These are phyloP conservation scores for Colletotrichum simmondsii DNA, from an alignment of 2,329 filamentous ascomycete species.

Conservation along the genomic window DNA sequence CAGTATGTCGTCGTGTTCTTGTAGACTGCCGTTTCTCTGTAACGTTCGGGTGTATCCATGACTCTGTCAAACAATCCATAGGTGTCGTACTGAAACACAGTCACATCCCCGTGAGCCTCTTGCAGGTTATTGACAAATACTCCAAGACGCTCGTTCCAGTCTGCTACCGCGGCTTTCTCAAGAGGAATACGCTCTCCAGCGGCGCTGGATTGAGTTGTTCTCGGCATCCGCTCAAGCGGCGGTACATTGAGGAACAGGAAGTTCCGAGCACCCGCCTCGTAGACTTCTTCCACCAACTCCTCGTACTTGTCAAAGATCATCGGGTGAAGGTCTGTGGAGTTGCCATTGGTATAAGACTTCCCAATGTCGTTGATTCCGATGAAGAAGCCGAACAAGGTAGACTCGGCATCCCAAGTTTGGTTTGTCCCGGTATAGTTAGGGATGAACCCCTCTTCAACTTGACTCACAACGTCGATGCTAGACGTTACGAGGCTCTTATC, in stretches of 20 bases:
- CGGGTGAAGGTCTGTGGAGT: background rate
- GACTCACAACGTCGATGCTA: conserved; percentile 61
- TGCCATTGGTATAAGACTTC: conserved; percentile 43
- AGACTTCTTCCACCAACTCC: conserved; percentile 48
- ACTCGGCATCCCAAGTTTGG: conserved; percentile 48
- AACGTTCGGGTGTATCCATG: background rate
- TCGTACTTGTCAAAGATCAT: background rate
- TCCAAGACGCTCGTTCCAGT: background rate
- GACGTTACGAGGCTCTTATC: conserved; percentile 56
- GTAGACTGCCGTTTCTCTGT: background rate
- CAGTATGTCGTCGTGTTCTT: background rate
- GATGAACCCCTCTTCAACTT: conserved; percentile 57
- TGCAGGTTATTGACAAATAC: background rate
- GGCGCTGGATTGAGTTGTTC: conserved; percentile 5
- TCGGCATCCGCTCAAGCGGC: conserved; percentile 48
- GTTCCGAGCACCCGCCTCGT: conserved; percentile 62
- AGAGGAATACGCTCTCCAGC: background rate
- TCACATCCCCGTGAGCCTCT: background rate
- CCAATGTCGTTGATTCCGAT: conserved; percentile 68
- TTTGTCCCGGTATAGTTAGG: conserved; percentile 4
- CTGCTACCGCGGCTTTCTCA: background rate
- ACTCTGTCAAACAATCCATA: conserved; percentile 2
- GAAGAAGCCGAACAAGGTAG: conserved; percentile 61
- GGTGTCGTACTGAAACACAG: conserved; percentile 5
- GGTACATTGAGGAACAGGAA: conserved; percentile 63